Conservation (phyloP, 106 monocot genomes). For the Narthecium ossifragum region DNA sequence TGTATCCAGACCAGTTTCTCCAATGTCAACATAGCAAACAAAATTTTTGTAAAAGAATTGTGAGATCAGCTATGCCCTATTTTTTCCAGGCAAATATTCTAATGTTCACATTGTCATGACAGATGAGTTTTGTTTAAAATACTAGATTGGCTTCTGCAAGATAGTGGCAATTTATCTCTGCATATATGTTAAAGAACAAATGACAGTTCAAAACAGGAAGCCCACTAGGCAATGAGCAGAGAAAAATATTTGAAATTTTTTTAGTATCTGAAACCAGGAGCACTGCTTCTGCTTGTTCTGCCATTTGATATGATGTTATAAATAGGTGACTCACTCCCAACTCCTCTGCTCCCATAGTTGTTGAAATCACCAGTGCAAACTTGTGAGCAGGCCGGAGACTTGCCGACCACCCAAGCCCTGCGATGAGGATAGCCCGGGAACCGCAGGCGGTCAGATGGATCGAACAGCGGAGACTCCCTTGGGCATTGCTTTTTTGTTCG, state of each 20-base stretch:
- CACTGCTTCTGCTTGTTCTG: slow-evolving; percentile 1
- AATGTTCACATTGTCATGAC: no score
- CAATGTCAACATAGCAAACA: background rate
- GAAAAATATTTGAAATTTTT: background rate
- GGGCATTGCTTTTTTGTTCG: slow-evolving; percentile 11
- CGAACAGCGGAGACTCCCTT: slow-evolving; percentile 49
- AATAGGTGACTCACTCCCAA: slow-evolving; percentile 39
- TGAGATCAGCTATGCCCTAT: no score
- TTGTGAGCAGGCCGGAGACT: background rate
- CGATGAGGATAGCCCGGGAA: slow-evolving; percentile 50
- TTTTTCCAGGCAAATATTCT: no score
- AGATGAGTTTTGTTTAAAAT: no score
- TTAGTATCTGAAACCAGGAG: background rate
- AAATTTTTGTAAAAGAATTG: slow-evolving; percentile 1
- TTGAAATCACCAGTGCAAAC: background rate
- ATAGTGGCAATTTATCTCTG: no score
- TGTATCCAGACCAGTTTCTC: no score
- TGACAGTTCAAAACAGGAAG: no score
- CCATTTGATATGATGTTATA: slow-evolving; percentile 27
- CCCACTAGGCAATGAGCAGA: background rate
- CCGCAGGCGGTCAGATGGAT: slow-evolving; percentile 29
- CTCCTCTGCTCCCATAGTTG: slow-evolving; percentile 5
- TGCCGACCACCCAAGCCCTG: background rate
- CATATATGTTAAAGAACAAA: no score
- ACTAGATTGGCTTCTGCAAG: no score